These are phyloP conservation scores for Spathaspora gorwiae DNA, from an alignment of 805 yeast genomes.

Conservation along the genomic window DNA sequence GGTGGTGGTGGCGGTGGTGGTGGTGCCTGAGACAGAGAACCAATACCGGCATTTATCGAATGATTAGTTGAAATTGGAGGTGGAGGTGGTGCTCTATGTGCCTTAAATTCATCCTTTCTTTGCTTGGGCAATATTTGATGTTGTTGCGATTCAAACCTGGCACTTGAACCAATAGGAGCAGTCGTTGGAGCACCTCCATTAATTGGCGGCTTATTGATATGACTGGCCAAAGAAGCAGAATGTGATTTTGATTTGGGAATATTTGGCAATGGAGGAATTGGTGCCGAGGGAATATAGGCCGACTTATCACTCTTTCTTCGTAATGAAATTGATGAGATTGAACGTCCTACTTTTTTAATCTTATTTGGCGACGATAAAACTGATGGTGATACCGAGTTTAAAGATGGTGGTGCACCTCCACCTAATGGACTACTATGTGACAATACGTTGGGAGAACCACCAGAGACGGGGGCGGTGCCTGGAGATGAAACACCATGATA, in stretches of 20 bases:
- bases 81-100: conserved; percentile 41
- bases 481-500: neutral
- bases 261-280: conserved; percentile 14
- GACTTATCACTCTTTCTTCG: conserved; percentile 29
- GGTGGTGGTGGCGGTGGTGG: conserved; percentile 7
- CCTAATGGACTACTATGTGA: neutral
- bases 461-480: conserved; percentile 10
- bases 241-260: conserved; percentile 43
- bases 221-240: conserved; percentile 30
- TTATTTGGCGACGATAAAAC: conserved; percentile 3
- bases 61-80: conserved; percentile 22
- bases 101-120: conserved; percentile 21
- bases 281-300: conserved; percentile 10
- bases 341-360: conserved; percentile 14
- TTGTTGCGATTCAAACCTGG: conserved; percentile 19
- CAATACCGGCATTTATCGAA: neutral
- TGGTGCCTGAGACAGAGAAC: too few species aligned
- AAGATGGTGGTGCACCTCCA: neutral
- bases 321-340: conserved; percentile 35
- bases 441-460: conserved; percentile 10
- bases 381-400: conserved; percentile 1
- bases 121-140: conserved; percentile 11
- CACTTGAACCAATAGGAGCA: conserved; percentile 30
- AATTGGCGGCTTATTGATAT: conserved; percentile 16
- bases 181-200: conserved; percentile 24